Evolutionary conservation across 257 asterid species (phyloP).

Genomic region (Agastache rugosa): DNA sequence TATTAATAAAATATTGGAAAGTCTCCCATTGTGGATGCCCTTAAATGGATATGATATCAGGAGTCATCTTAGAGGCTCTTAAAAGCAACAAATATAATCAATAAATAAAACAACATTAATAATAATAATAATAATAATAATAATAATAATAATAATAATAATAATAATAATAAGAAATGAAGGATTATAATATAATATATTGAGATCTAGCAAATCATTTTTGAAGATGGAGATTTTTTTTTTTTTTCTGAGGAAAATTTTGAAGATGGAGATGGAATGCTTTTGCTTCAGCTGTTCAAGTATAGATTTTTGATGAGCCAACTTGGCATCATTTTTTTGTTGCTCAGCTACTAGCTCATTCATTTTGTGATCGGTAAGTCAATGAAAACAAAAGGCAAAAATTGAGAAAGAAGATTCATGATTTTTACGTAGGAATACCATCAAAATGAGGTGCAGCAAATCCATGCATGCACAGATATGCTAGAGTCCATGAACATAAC

Average conservation of each 20-base stretch:
- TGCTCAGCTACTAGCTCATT: constrained; percentile 94
- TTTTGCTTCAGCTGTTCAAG: constrained; percentile 91
- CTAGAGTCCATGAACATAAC: constrained; percentile 9
- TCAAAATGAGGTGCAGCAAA: constrained; percentile 14
- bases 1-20: no score
- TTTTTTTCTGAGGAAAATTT: no score
- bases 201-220: constrained; percentile 18
- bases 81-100: constrained; percentile 5
- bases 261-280: constrained; percentile 71
- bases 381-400: constrained; percentile 57
- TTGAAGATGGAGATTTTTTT: constrained; percentile 26
- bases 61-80: no score
- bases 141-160: background rate
- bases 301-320: constrained; percentile 87
- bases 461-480: background rate
- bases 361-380: constrained; percentile 91
- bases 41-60: no score
- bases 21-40: no score
- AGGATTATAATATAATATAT: constrained; percentile 22
- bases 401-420: constrained; percentile 19
- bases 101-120: background rate
- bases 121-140: no score
- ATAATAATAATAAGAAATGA: no score
- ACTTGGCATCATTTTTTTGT: constrained; percentile 94
- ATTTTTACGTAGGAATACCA: constrained; percentile 10